These are phyloP conservation scores for Herpetospermum pedunculosum DNA, from an alignment of 306 rosid species.

Conservation along the genomic window DNA sequence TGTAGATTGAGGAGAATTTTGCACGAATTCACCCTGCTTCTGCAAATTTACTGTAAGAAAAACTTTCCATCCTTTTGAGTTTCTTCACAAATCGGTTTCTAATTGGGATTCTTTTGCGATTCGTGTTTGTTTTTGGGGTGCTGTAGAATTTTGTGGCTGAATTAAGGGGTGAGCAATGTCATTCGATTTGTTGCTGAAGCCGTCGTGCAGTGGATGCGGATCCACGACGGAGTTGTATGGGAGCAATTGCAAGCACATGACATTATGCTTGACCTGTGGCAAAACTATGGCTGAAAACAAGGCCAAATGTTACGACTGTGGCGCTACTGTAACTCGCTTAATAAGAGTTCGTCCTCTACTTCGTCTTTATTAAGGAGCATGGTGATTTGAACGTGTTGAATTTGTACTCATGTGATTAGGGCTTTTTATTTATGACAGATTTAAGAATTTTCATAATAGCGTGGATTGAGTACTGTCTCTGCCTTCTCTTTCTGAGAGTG, in stretches of 20 bases:
- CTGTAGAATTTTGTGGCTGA: neutral
- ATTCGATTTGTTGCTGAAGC: conserved; percentile 43
- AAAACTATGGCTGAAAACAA: conserved; percentile 71
- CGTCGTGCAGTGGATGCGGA: conserved; percentile 69
- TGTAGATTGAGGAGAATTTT: neutral
- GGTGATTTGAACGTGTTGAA: neutral
- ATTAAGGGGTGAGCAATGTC: conserved; percentile 28
- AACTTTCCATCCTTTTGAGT: neutral
- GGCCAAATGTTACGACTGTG: conserved; percentile 66
- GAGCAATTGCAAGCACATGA: conserved; percentile 93
- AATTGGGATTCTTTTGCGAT: neutral
- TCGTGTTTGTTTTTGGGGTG: neutral
- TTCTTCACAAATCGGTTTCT: neutral
- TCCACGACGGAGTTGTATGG: conserved; percentile 74
- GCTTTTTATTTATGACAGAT: neutral
- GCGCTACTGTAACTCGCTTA: conserved; percentile 54
- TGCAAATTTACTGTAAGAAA: neutral
- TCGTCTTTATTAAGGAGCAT: neutral
- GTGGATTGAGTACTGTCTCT: neutral
- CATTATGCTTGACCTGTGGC: conserved; percentile 73
- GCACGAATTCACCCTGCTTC: neutral
- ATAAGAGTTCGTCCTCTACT: conserved; percentile 51
- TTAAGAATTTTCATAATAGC: conserved; percentile 3
- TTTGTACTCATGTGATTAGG: conserved; percentile 1
- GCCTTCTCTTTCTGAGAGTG: neutral